Evolutionary conservation across 768 basidiomycete genomes (phyloP).

Genomic region (Collybiopsis confluens): DNA sequence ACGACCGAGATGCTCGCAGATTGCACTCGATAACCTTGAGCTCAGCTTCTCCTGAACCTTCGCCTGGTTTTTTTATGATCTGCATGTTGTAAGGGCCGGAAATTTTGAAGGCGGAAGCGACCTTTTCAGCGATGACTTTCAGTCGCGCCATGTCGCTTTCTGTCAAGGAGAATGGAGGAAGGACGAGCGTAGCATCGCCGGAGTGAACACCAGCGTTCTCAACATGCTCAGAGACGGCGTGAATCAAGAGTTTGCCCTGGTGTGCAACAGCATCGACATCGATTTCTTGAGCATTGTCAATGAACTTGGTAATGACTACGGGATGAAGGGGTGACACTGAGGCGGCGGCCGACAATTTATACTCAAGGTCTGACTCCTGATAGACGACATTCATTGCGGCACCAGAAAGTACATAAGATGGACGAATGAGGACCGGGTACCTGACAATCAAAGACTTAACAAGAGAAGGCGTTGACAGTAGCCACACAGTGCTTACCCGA

Average conservation of each 20-base stretch:
- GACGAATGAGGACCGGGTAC: slow-evolving; percentile 96
- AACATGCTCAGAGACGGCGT: slow-evolving; percentile 97
- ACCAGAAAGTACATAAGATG: slow-evolving; percentile 97
- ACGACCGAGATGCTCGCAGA: slow-evolving; percentile 93
- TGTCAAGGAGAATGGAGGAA: slow-evolving; percentile 85
- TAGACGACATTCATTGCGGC: slow-evolving; percentile 99
- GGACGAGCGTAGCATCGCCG: slow-evolving; percentile 95
- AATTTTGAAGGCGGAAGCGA: slow-evolving; percentile 91
- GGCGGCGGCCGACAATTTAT: slow-evolving; percentile 95
- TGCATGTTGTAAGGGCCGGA: slow-evolving; percentile 99
- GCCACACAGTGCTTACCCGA: slow-evolving; percentile 61
- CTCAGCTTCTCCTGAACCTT: slow-evolving; percentile 46
- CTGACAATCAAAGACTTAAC: slow-evolving; percentile 29
- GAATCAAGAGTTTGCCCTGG: slow-evolving; percentile 86
- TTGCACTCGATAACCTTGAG: slow-evolving; percentile 99
- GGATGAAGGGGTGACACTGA: slow-evolving; percentile 96
- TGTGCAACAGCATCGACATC: slow-evolving; percentile 97
- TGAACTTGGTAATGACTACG: slow-evolving; percentile 98
- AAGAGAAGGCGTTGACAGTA: too few species aligned
- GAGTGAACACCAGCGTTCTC: slow-evolving; percentile 99
- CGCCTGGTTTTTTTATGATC: slow-evolving; percentile 79
- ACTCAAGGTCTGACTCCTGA: slow-evolving; percentile 83
- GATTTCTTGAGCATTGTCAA: slow-evolving; percentile 95
- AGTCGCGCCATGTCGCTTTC: slow-evolving; percentile 78
- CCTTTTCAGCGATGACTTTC: slow-evolving; percentile 92